Base-by-base conservation (phyloP, 2,329 filamentous ascomycete genomes). In the Lecanosticta acicola region DNA sequence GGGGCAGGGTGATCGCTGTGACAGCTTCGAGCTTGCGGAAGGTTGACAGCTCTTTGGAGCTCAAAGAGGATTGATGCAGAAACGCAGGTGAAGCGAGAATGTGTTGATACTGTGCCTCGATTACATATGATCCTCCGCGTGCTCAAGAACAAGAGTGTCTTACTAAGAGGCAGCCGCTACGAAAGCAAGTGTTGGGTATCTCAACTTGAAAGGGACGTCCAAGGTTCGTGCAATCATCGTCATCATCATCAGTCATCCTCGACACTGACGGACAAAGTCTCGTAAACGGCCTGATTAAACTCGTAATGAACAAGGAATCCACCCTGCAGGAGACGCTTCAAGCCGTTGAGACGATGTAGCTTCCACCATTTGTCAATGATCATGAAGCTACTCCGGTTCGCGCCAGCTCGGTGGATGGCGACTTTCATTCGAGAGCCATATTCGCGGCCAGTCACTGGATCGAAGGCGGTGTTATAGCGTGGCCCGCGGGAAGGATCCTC, bases 301-400 rank as follows among this genome's bases (percentile, higher is more conserved):
- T 80, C 74, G 59, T 82, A 84, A 66, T 84, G 81, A 41, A 73
- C 72, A 37, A 80, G 64, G 54, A 84, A 82, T 0, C 81, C 81
- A 11, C 77, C 75, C 47, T 79, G 77, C 33, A 86, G 66, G 21
- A 81, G 68, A 32, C 81, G 67, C 58, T 79, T 75, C 43, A 87
- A 65, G 2, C 76, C 75, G 49, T 81, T 78, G 41, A 85, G 65
- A 21, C 82, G 72, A 55, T 80, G 72, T 56, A 85, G 69, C 65
- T 87, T 87, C 83, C 83, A 87, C 84, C 84, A 87, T 53, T 77
- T 76, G 63, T 87, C 81, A 41, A 87, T 79, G 41, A 70, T 74
- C 70, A 86, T 77, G 24, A 29, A 29, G 36, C 44, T 48, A 2
- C 79, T 77, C 37, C 73, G 74, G 17, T 72, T 77, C 40, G 43